Evolutionary conservation across 352 stramenopile species (phyloP).

Genomic region (Phytophthora citricola): DNA sequence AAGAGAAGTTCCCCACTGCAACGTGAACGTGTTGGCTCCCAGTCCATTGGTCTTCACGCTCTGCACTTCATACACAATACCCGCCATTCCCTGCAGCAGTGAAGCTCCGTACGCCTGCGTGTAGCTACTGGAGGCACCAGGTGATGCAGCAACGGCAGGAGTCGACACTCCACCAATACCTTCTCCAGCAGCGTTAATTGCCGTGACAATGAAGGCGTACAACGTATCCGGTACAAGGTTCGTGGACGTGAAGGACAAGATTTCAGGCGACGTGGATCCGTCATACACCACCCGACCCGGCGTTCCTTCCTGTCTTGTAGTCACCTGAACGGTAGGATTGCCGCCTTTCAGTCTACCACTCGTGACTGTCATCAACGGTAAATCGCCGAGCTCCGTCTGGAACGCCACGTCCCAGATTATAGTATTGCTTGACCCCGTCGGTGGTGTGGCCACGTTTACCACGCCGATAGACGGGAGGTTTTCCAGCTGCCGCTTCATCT

Average conservation of each 20-base stretch:
- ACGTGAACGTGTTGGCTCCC: constrained; percentile 49
- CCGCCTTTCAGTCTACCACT: constrained; percentile 86
- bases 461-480: constrained; percentile 87
- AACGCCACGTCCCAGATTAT: constrained; percentile 93
- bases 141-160: constrained; percentile 91
- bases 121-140: constrained; percentile 83
- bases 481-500: constrained; percentile 90
- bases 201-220: constrained; percentile 94
- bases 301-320: constrained; percentile 86
- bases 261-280: constrained; percentile 81
- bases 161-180: constrained; percentile 89
- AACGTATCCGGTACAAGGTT: constrained; percentile 90
- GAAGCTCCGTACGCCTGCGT: constrained; percentile 92
- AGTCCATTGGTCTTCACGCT: constrained; percentile 72
- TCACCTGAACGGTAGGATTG: constrained; percentile 69
- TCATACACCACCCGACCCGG: constrained; percentile 93
- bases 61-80: constrained; percentile 96
- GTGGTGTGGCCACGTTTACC: constrained; percentile 68
- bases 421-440: constrained; percentile 59
- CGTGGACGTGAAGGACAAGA: constrained; percentile 74
- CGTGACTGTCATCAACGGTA: constrained; percentile 93
- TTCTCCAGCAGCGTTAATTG: constrained; percentile 92
- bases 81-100: constrained; percentile 91
- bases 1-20: constrained; percentile 48
- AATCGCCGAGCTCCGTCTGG: constrained; percentile 92